phyloP scores from a whole-genome alignment of 1,284 basidiomycete genomes.

The Fomitopsis schrenkii region DNA sequence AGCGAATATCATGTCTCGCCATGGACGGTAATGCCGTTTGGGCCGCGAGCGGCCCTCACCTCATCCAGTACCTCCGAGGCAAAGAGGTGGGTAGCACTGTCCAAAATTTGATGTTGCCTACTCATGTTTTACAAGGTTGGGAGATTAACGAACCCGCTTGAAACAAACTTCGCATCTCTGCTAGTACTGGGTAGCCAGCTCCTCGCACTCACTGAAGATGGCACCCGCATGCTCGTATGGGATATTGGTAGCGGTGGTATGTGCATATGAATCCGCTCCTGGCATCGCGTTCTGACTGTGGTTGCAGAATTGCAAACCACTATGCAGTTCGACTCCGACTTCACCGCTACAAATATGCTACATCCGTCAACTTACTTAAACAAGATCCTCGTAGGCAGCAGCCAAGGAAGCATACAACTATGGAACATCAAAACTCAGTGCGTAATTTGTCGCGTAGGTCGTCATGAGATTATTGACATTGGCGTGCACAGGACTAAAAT shows the following conservation, averaged over 20 bases:
- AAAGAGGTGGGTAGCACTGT: conserved; percentile 60
- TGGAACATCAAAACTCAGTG: conserved; percentile 91
- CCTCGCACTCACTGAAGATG: conserved; percentile 78
- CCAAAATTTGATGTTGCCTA: conserved; percentile 5
- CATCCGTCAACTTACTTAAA: conserved; percentile 98
- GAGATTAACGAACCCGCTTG: conserved; percentile 61
- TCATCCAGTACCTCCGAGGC: conserved; percentile 82
- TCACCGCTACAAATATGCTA: conserved; percentile 80
- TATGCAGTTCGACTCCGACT: conserved; percentile 74
- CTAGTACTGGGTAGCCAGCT: conserved; percentile 80
- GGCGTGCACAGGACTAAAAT: conserved; percentile 51
- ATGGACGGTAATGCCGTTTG: conserved; percentile 89
- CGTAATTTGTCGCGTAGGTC: conserved; percentile 23
- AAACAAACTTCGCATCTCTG: conserved; percentile 53
- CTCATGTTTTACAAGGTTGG: conserved; percentile 37
- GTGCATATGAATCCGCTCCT: not conserved
- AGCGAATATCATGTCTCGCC: conserved; percentile 72
- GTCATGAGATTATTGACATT: not conserved
- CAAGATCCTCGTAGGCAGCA: conserved; percentile 87
- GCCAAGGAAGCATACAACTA: conserved; percentile 82
- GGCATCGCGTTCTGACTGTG: not conserved
- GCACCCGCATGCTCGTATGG: conserved; percentile 81
- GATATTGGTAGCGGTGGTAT: conserved; percentile 59
- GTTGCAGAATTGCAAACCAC: conserved; percentile 51
- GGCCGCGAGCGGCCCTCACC: conserved; percentile 66